phyloP scores from a whole-genome alignment of 352 stramenopile genomes.

The Phytophthora citricola region DNA sequence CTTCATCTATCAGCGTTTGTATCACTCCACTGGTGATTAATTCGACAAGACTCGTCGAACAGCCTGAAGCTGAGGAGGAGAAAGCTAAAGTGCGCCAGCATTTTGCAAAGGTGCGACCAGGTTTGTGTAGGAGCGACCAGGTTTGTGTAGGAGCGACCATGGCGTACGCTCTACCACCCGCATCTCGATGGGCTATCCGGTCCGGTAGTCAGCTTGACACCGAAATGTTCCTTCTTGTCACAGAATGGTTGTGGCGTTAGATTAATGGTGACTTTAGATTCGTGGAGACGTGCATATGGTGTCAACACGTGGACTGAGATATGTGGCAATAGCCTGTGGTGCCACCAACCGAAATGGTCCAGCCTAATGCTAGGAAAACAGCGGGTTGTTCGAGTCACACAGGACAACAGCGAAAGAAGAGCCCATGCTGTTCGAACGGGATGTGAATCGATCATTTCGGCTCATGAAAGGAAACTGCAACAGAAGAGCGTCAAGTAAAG shows the following conservation, averaged over 20 bases:
- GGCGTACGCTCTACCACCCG: slow-evolving; percentile 26
- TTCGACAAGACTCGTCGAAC: slow-evolving; percentile 3
- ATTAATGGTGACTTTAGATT: not conserved
- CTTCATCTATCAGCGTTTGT: slow-evolving; percentile 23
- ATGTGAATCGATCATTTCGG: slow-evolving; percentile 35
- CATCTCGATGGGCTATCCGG: slow-evolving; percentile 24
- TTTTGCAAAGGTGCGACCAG: slow-evolving; percentile 27
- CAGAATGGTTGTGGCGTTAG: slow-evolving; percentile 11
- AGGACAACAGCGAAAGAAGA: slow-evolving; percentile 7
- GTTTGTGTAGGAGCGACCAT: not conserved
- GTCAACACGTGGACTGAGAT: slow-evolving; percentile 6
- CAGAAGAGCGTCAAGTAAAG: not conserved
- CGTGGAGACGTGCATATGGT: not conserved
- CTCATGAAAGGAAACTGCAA: slow-evolving; percentile 22
- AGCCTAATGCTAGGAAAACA: slow-evolving; percentile 32
- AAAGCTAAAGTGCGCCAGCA: slow-evolving; percentile 34
- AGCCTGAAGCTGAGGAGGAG: slow-evolving; percentile 11
- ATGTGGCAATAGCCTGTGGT: slow-evolving; percentile 10
- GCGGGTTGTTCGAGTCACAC: slow-evolving; percentile 4
- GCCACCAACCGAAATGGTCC: slow-evolving; percentile 2
- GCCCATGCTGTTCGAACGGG: slow-evolving; percentile 36
- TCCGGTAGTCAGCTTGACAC: slow-evolving; percentile 13
- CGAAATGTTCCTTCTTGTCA: slow-evolving; percentile 2
- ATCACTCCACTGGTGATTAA: slow-evolving; percentile 17
- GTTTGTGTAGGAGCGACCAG: slow-evolving; percentile 10